Evolutionary conservation across 208 protist genomes (phyloP).

Genomic region (Porcisia hertigi): DNA sequence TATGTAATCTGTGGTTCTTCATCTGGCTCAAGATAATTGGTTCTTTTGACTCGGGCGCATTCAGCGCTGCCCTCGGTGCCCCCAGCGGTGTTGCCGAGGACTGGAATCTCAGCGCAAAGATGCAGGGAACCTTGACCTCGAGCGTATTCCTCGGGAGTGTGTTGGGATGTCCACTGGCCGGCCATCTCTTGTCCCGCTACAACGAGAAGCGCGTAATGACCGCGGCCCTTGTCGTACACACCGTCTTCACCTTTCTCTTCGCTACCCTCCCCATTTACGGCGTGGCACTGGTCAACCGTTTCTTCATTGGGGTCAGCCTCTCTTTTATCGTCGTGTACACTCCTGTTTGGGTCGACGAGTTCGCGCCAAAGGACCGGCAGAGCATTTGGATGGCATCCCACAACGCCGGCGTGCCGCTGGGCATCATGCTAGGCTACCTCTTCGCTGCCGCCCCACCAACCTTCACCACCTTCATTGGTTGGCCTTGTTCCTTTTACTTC

Average conservation of each 20-base stretch:
- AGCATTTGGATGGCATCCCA: slow-evolving; percentile 92
- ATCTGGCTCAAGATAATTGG: slow-evolving; percentile 82
- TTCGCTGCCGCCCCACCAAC: slow-evolving; percentile 51
- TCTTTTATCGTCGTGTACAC: slow-evolving; percentile 92
- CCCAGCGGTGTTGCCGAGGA: slow-evolving; percentile 71
- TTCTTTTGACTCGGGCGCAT: slow-evolving; percentile 89
- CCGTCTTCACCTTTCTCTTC: slow-evolving; percentile 81
- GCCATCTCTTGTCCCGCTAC: slow-evolving; percentile 71
- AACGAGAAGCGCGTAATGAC: slow-evolving; percentile 65
- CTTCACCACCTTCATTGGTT: slow-evolving; percentile 62
- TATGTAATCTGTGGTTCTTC: slow-evolving; percentile 77
- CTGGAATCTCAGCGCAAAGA: slow-evolving; percentile 49
- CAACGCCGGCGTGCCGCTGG: slow-evolving; percentile 90
- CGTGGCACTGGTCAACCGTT: slow-evolving; percentile 66
- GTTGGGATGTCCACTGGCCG: slow-evolving; percentile 77
- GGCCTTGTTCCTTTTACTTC: slow-evolving; percentile 84
- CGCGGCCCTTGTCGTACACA: slow-evolving; percentile 65
- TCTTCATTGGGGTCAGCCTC: slow-evolving; percentile 89
- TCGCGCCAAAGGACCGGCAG: slow-evolving; percentile 76
- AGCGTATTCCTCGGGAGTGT: slow-evolving; percentile 89
- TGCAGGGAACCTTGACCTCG: slow-evolving; percentile 74
- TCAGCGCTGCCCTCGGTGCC: slow-evolving; percentile 77
- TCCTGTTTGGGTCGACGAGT: slow-evolving; percentile 93
- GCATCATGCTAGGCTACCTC: slow-evolving; percentile 92
- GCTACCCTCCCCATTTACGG: slow-evolving; percentile 51